phyloP scores from a whole-genome alignment of 1,284 basidiomycete species.

The Naganishia cerealis region DNA sequence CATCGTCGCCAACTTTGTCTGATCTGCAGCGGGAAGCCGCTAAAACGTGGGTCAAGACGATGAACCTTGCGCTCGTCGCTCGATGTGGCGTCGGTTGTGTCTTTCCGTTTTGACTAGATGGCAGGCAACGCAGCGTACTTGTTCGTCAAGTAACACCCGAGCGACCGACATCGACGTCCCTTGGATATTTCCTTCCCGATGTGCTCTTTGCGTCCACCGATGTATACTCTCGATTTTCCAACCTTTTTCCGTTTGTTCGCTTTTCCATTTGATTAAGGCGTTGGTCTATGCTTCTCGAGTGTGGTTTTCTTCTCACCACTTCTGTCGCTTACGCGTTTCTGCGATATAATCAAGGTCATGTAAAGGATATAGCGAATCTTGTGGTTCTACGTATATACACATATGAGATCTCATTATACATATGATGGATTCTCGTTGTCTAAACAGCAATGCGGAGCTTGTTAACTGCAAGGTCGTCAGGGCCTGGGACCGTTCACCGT shows the following conservation, averaged over 20 bases:
- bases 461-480: too few species aligned
- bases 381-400: background rate
- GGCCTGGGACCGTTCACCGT: too few species aligned
- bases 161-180: too few species aligned
- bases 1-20: constrained; percentile 1
- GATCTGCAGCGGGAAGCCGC: constrained; percentile 40
- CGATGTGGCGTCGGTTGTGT: constrained; percentile 40
- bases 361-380: background rate
- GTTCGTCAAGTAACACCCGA: too few species aligned
- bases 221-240: background rate
- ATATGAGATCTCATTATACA: background rate
- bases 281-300: background rate
- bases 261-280: background rate
- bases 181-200: background rate
- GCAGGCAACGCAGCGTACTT: background rate
- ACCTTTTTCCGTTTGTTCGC: background rate
- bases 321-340: background rate
- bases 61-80: constrained; percentile 50
- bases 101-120: constrained; percentile 24
- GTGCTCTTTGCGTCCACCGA: background rate
- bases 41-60: constrained; percentile 47
- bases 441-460: too few species aligned
- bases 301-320: background rate
- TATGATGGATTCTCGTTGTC: too few species aligned
- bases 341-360: background rate